Conservation (phyloP, 805 yeast species). For the Ogataea parapolymorpha region DNA sequence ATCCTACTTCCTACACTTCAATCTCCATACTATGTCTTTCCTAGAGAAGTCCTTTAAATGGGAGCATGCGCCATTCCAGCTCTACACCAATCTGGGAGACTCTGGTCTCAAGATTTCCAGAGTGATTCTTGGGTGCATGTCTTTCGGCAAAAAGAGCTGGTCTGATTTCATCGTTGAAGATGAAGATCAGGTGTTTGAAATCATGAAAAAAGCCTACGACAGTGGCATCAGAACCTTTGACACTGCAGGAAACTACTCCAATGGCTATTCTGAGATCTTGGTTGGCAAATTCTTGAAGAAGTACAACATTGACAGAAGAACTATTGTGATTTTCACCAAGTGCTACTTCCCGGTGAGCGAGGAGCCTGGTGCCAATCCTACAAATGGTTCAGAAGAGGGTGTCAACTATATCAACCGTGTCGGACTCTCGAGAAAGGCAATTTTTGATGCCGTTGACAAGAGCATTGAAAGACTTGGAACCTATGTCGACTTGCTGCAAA, state of each 20-base stretch:
- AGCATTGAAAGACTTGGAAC: conserved; percentile 49
- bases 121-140: conserved; percentile 53
- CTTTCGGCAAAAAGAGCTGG: conserved; percentile 44
- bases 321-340: conserved; percentile 53
- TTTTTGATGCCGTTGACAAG: conserved; percentile 39
- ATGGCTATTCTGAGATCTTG: conserved; percentile 45
- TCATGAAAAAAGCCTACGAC: conserved; percentile 46
- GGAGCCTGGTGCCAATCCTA: conserved; percentile 1
- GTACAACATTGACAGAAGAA: conserved; percentile 50
- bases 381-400: conserved; percentile 20
- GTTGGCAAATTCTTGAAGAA: conserved; percentile 51
- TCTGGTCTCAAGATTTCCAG: conserved; percentile 39
- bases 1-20: neutral
- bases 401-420: conserved; percentile 30
- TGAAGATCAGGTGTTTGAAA: conserved; percentile 41
- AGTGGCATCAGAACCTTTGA: conserved; percentile 46
- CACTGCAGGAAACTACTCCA: conserved; percentile 49
- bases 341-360: conserved; percentile 33
- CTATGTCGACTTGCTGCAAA: conserved; percentile 50
- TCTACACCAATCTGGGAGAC: conserved; percentile 6
- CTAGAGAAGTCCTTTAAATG: conserved; percentile 1
- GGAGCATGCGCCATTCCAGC: conserved; percentile 7
- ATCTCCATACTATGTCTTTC: neutral
- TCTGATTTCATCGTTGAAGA: conserved; percentile 45
- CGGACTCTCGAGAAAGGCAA: conserved; percentile 46